Percentiles rank a stretch among this genome's conserved stretches.
Conservation (phyloP, 345 rosid genomes). For the Gynandropsis gynandra region DNA sequence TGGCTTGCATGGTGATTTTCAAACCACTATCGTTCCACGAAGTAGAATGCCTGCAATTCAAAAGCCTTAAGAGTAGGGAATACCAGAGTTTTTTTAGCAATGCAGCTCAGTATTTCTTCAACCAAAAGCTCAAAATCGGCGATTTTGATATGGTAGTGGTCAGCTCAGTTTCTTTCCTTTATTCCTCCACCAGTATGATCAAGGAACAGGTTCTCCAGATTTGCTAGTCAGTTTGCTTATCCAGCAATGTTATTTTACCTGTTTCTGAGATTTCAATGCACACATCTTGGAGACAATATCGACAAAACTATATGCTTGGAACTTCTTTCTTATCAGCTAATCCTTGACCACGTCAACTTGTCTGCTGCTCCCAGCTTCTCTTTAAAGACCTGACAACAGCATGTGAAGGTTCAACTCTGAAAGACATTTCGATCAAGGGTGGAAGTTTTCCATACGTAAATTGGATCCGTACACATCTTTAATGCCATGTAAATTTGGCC, state of each 20-base stretch:
- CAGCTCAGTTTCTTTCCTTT: conserved; percentile 11
- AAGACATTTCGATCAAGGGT: conserved; percentile 2
- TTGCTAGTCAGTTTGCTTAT: conserved; percentile 2
- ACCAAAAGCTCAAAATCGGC: conserved; percentile 14
- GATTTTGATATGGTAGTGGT: conserved; percentile 1
- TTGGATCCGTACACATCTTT: conserved; percentile 5
- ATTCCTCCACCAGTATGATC: conserved; percentile 12
- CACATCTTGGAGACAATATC: conserved; percentile 1
- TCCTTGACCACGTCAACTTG: not conserved
- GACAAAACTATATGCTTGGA: conserved; percentile 1
- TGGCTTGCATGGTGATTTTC: conserved; percentile 14
- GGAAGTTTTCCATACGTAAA: conserved; percentile 2
- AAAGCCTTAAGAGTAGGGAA: conserved; percentile 17
- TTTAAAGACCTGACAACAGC: conserved; percentile 11
- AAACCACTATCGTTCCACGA: conserved; percentile 7
- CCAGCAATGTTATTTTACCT: conserved; percentile 3
- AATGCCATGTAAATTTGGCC: not conserved
- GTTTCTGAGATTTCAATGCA: conserved; percentile 13
- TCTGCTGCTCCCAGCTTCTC: conserved; percentile 15
- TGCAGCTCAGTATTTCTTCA: conserved; percentile 12
- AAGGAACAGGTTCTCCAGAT: not conserved
- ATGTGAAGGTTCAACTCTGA: conserved; percentile 14
- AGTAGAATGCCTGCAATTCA: not conserved
- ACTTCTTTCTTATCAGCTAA: not conserved
- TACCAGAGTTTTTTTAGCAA: conserved; percentile 13